Percentiles rank a stretch among this genome's conserved stretches.
Evolutionary conservation across 371 early-diverging fungal genomes (phyloP).

Genomic region (Mortierella sp.): DNA sequence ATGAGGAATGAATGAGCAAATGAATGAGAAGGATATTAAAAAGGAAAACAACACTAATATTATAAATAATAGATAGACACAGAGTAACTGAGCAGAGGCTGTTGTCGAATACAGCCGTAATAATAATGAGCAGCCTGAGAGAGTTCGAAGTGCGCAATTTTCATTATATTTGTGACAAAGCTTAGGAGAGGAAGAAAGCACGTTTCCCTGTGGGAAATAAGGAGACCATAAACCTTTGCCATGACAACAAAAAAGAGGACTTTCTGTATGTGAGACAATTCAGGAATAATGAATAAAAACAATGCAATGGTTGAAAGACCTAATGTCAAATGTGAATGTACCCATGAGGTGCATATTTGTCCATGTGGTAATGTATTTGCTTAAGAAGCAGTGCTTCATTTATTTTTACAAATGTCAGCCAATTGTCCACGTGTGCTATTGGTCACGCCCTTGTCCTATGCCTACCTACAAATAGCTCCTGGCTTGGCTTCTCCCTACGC

Average conservation of each 20-base stretch:
- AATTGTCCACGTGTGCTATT: too few species aligned
- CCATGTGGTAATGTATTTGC: not conserved
- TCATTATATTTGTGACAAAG: not conserved
- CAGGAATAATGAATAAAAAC: not conserved
- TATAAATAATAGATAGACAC: not conserved
- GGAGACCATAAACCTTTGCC: too few species aligned
- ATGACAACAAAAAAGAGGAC: too few species aligned
- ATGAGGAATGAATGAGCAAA: not conserved
- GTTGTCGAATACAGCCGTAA: not conserved
- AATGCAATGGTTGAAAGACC: not conserved
- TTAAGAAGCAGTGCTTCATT: not conserved
- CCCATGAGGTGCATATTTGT: not conserved
- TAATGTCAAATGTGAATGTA: not conserved
- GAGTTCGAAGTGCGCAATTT: constrained; percentile 1
- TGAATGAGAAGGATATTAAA: not conserved
- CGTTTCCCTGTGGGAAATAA: too few species aligned
- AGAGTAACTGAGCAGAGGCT: not conserved
- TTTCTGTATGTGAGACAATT: not conserved
- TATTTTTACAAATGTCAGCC: too few species aligned
- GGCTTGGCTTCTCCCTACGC: too few species aligned
- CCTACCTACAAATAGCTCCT: too few species aligned
- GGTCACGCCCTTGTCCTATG: too few species aligned
- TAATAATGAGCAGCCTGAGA: not conserved
- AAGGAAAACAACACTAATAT: not conserved
- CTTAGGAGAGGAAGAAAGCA: too few species aligned